Conservation (phyloP, 2,329 filamentous ascomycete species). For the Fusarium staphyleae region DNA sequence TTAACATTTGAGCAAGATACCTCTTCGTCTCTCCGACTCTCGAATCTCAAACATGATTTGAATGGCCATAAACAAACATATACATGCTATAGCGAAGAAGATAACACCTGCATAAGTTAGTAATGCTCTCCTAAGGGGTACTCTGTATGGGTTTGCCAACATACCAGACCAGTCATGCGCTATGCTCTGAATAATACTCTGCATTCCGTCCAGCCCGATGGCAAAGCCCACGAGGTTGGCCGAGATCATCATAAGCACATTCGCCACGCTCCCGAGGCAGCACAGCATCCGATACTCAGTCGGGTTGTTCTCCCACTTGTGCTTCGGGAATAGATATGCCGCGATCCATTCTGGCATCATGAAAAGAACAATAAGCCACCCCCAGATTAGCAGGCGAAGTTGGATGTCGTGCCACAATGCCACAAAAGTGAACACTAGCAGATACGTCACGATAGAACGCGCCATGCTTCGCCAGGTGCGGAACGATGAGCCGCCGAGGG, state of each 20-base stretch:
- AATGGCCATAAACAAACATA: slow-evolving; percentile 80
- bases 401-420: slow-evolving; percentile 98
- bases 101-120: slow-evolving; percentile 60
- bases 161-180: slow-evolving; percentile 74
- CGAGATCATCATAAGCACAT: slow-evolving; percentile 93
- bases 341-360: slow-evolving; percentile 87
- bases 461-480: slow-evolving; percentile 55
- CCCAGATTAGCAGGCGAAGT: slow-evolving; percentile 89
- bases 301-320: slow-evolving; percentile 73
- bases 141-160: slow-evolving; percentile 27
- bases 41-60: slow-evolving; percentile 98
- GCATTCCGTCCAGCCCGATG: slow-evolving; percentile 85
- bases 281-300: slow-evolving; percentile 81
- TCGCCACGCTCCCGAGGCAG: slow-evolving; percentile 79
- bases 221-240: slow-evolving; percentile 97
- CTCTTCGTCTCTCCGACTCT: slow-evolving; percentile 81
- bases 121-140: slow-evolving; percentile 29
- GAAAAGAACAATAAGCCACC: slow-evolving; percentile 94
- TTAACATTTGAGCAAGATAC: slow-evolving; percentile 83
- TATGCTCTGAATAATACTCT: slow-evolving; percentile 77
- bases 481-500: slow-evolving; percentile 76
- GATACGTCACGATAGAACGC: slow-evolving; percentile 74
- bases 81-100: slow-evolving; percentile 76
- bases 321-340: slow-evolving; percentile 72
- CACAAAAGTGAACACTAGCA: slow-evolving; percentile 93